Evolutionary conservation across 2,329 filamentous ascomycete species (phyloP), one percentile per base, ranked within the genome.

Genomic region (Xylaria sp.): DNA sequence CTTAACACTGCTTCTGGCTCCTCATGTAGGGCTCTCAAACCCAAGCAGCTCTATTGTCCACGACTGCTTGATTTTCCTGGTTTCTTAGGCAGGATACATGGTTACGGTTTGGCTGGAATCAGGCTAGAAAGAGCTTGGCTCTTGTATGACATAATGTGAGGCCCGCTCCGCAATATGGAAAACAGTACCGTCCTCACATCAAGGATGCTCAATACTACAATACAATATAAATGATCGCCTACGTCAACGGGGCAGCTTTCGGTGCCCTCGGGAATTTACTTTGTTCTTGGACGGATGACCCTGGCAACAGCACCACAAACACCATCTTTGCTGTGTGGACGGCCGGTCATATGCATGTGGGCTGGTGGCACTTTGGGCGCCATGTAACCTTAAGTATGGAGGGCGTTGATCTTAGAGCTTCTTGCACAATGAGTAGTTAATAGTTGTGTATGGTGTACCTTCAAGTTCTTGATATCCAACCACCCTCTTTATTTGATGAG

Each of bases 261-360:
- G 61, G 57, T 63, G 66, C 63, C 29, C 42, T 60, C 58, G 63
- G 50, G 58, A 45, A 51, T 64, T 62, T 66, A 63, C 38, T 45
- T 36, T 45, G 54, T 63, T 11, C 39, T 42, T 54, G 58, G 50
- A 62, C 58, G 50, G 55, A 45, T 68, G 58, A 63, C 65, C 65
- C 65, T 58, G 39, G 57, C 54, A 61, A 59, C 25, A 57, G 51
- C 57, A 62, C 39, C 57, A 56, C 29, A 65, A 59, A 63, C 39
- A 27, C 17, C 45, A 45, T 20, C 47, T 36, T n/a, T 51, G 36
- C 51, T 60, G 54, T 65, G 38, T 57, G 61, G 44, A 60, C 55
- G 31, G 57, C 25, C n/a, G 65, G 67, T 69, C 67, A 69, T 69
- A 67, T 65, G 67, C 67, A 60, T 63, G 56, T 62, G 53, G 44